Evolutionary conservation across 2,329 filamentous ascomycete genomes (phyloP), one percentile per base, ranked within the genome.

Genomic region (Epichloe gansuensis): DNA sequence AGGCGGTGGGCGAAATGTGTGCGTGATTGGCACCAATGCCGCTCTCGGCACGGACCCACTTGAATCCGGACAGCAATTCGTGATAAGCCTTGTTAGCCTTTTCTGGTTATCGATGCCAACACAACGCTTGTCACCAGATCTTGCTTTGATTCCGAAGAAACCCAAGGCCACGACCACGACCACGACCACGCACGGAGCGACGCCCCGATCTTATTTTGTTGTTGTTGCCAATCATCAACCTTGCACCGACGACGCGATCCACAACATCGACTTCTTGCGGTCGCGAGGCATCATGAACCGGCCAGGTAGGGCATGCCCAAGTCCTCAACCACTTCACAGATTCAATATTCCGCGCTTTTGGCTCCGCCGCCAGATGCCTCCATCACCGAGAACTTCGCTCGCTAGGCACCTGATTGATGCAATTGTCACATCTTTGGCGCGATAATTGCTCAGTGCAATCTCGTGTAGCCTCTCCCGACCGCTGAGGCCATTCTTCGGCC

Each of bases 271-370:
- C 41, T 53, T 42, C 34, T 11, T 34, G 38, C 53, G 34, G 52
- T 43, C 44, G 31, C 42, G n/a, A 53, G 63, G 67, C 46, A 73
- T 67, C 64, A 81, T 81, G 77, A 80, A 80, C 67, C 74, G 77
- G 72, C 73, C 75, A 80, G 77, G 77, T 81, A 80, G 67, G 72
- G 63, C 63, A 60, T 56, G 59, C 59, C 63, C 60, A 57, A 55
- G 59, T 34, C 46, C 46, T 37, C 48, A 17, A 39, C 31, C 31
- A 31, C 28, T 53, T 51, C 52, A 58, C 49, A 54, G 50, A 58
- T 58, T 53, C 51, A 31, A 45, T 39, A 38, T 46, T 35, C 8
- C 46, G 34, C 37, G 13, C 21, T 28, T 9, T 15, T 21, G 7
- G 9, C 44, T 44, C 43, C 17, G 51, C 38, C 34, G 39, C 44